phyloP scores from a whole-genome alignment of 257 asterid species.

The Solanum phureja region DNA sequence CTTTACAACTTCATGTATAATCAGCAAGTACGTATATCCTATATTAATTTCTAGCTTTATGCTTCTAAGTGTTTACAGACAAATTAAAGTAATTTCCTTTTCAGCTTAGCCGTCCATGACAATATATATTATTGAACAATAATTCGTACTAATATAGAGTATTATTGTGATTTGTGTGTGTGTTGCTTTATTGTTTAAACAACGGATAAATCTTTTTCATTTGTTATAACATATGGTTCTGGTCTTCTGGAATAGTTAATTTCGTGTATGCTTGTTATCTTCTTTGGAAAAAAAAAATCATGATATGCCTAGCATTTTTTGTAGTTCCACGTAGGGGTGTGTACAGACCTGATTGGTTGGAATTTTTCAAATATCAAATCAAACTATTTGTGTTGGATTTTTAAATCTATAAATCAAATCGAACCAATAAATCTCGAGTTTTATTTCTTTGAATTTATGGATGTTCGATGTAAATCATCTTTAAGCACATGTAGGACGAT shows the following conservation, averaged over 20 bases:
- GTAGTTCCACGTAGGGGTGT: not conserved
- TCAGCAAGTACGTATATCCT: not conserved
- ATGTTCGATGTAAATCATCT: not conserved
- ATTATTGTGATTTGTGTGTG: not conserved
- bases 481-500: not conserved
- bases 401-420: no score
- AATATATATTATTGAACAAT: not conserved
- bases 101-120: not conserved
- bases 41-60: not conserved
- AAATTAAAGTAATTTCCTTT: not conserved
- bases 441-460: not conserved
- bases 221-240: not conserved
- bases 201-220: not conserved
- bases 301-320: not conserved
- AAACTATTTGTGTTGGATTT: no score
- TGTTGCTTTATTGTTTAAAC: not conserved
- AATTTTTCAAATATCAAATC: no score
- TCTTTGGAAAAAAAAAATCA: not conserved
- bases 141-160: not conserved
- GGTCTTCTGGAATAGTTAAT: not conserved
- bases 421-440: rapidly evolving
- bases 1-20: not conserved
- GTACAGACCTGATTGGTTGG: not conserved
- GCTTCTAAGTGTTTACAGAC: not conserved
- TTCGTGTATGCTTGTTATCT: not conserved